Evolutionary conservation across 2,329 filamentous ascomycete genomes (phyloP), one percentile per base, ranked within the genome.

Genomic region (Clonostachys sp.): DNA sequence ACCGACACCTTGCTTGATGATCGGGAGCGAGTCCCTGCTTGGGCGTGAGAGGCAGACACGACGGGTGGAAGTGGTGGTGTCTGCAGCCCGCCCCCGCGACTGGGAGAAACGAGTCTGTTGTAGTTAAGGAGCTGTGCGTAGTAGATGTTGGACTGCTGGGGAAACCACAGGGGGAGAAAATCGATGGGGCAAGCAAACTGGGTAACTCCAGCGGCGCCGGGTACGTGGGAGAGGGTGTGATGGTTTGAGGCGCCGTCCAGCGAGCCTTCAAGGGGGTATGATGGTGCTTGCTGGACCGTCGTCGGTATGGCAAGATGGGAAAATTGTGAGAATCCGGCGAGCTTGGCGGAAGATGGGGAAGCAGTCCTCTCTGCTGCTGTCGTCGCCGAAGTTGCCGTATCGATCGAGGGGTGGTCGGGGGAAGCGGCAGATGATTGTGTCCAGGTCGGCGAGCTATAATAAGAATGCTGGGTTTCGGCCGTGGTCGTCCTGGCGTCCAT

Each of bases 101-200:
- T 70, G 44, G 79, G 75, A 46, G 80, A 78, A 55, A 85, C 75
- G 60, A 85, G 78, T 59, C 77, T 79, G 64, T 84, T 85, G 72
- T 85, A 85, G 55, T 83, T 75, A 45, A 80, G 72, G 48, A 86
- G 75, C 64, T 83, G 80, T 46, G 78, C 78, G 58, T 84, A 78
- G 64, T 82, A 81, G 53, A 78, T 68, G 40, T 74, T 78, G 34
- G 75, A 69, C 53, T 83, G 79, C 52, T 82, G 80, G 14, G 79
- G 79, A 14, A 51, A 70, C 55, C 82, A 67, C 52, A 81, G 73
- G 35, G 80, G 80, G 30, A 80, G 67, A 50, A 81, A 68, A 53
- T 82, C 77, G 57, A 81, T 57, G 51, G 73, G 70, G 51, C 71
- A 61, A 45, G 73, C 64, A 47, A 66, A 62, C 42, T 64, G 64